A percentile compares a stretch with the other conserved stretches of the same genome.
These are phyloP conservation scores for Globisporangium paddicum DNA, from an alignment of 352 stramenopile species.

Conservation along the genomic window DNA sequence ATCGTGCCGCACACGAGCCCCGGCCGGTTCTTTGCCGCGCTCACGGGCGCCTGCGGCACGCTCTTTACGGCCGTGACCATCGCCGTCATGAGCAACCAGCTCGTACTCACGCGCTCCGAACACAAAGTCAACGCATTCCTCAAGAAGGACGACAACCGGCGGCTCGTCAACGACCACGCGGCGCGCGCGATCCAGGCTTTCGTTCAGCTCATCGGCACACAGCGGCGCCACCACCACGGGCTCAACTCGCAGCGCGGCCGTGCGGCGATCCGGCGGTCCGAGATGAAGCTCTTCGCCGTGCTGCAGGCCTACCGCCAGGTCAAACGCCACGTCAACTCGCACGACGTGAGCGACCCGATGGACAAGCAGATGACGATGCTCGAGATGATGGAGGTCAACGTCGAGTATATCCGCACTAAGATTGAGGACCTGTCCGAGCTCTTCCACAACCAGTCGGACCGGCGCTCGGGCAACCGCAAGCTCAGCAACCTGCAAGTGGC, in stretches of 20 bases:
- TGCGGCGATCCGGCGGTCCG: conserved; percentile 17
- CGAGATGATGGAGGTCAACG: conserved; percentile 84
- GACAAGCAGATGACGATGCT: conserved; percentile 84
- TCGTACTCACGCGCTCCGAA: conserved; percentile 70
- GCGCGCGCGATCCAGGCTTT: conserved; percentile 60
- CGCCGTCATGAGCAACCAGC: conserved; percentile 69
- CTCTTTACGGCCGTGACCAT: conserved; percentile 66
- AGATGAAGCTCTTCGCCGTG: conserved; percentile 60
- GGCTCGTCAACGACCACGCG: conserved; percentile 53
- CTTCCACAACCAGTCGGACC: conserved; percentile 32
- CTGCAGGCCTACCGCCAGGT: conserved; percentile 48
- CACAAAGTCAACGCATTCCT: conserved; percentile 81
- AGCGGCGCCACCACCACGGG: conserved; percentile 26
- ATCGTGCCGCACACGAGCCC: conserved; percentile 45
- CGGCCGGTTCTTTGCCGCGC: conserved; percentile 45
- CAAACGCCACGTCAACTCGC: conserved; percentile 54
- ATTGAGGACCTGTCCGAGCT: conserved; percentile 63
- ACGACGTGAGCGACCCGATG: conserved; percentile 70
- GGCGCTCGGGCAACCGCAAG: conserved; percentile 13
- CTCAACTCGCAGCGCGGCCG: conserved; percentile 9
- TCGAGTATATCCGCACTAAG: conserved; percentile 78
- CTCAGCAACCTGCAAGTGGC: conserved; percentile 13
- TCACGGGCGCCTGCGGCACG: conserved; percentile 47
- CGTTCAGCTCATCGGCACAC: conserved; percentile 41
- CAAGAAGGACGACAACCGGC: conserved; percentile 63